Conservation (phyloP, 371 early-diverging fungal genomes). For the Actinomortierella wolfii region DNA sequence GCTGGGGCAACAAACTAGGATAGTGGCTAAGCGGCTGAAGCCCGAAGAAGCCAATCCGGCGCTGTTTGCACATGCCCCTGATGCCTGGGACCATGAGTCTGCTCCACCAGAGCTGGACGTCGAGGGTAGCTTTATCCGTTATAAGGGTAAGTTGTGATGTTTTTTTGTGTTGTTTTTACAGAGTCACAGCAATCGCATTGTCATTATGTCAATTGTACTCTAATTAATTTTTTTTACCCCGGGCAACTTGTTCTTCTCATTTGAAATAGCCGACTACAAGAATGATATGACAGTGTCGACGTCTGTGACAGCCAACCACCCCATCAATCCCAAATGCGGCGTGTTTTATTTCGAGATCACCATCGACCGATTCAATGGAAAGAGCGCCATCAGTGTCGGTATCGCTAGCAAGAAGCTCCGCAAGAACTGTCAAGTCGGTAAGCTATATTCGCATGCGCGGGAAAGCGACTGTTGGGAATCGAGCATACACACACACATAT, state of each 20-base stretch:
- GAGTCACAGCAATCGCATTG: too few relatives aligned
- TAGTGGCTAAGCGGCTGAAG: too few relatives aligned
- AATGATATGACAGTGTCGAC: constrained; percentile 43
- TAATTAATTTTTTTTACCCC: too few relatives aligned
- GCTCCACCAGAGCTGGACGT: constrained; percentile 41
- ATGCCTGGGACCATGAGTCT: constrained; percentile 38
- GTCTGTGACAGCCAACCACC: constrained; percentile 41
- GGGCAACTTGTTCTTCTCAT: neutral
- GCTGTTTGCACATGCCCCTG: constrained; percentile 20
- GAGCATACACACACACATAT: too few relatives aligned
- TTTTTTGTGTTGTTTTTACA: neutral
- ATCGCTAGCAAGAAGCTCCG: constrained; percentile 38
- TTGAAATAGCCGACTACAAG: constrained; percentile 32
- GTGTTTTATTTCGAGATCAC: constrained; percentile 40
- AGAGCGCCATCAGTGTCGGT: constrained; percentile 37
- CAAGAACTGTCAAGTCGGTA: constrained; percentile 46
- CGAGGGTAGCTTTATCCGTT: constrained; percentile 34
- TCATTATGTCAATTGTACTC: too few relatives aligned
- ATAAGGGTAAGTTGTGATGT: constrained; percentile 17
- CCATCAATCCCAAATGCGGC: constrained; percentile 29
- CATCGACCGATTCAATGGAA: constrained; percentile 35
- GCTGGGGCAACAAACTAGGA: neutral
- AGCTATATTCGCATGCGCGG: neutral
- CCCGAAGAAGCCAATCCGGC: constrained; percentile 1
- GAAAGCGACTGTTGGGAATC: too few relatives aligned